Percentiles rank a stretch among this genome's conserved stretches.
Conservation (phyloP, 108 stramenopile species). For the Parietichytrium sp. region DNA sequence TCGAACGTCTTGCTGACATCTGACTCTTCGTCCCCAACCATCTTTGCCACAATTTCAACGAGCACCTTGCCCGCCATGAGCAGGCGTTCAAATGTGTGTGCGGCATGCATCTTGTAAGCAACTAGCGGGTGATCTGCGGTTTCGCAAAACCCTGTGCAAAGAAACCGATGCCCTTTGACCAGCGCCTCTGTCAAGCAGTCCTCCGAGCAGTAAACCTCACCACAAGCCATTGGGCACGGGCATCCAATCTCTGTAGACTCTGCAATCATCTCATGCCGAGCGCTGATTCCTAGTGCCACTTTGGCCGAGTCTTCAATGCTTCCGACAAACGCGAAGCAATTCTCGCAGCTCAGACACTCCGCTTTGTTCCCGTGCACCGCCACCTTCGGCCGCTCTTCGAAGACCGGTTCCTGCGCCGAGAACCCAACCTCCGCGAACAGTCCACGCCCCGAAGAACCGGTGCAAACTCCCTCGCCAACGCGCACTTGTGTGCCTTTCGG, state of each 20-base stretch:
- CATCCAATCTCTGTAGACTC: no score
- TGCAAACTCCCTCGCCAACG: no score
- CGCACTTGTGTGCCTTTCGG: no score
- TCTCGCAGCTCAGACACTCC: not conserved
- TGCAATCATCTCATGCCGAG: not conserved
- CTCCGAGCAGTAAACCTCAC: not conserved
- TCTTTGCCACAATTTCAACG: not conserved
- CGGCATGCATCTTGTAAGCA: constrained; percentile 9
- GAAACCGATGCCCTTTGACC: not conserved
- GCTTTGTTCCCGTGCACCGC: constrained; percentile 10
- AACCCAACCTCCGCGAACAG: not conserved
- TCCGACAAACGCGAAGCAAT: not conserved
- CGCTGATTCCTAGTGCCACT: not conserved
- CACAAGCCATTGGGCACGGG: not conserved
- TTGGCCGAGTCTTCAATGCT: not conserved
- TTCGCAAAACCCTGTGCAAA: constrained; percentile 1
- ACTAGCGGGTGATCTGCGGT: constrained; percentile 18
- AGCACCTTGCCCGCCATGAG: not conserved
- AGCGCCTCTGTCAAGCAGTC: not conserved
- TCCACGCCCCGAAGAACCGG: no score
- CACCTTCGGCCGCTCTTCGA: constrained; percentile 2
- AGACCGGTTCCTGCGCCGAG: not conserved
- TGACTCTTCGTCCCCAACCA: no score
- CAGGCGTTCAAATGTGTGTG: not conserved
- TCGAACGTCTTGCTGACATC: no score